Conservation (phyloP, 306 rosid species). For the Begonia fuchsioides region DNA sequence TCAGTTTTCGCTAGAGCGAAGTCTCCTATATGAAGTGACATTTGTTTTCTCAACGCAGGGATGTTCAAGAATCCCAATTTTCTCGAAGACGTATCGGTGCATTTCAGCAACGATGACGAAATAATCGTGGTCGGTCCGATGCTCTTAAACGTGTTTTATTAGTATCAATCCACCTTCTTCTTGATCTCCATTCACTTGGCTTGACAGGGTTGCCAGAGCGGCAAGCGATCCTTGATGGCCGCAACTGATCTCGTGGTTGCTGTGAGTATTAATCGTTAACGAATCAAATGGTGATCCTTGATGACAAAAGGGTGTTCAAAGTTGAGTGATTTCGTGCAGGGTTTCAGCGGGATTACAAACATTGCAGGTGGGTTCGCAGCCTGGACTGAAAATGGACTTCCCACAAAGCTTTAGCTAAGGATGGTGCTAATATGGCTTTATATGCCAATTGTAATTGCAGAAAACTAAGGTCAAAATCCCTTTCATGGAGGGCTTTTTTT, state of each 20-base stretch:
- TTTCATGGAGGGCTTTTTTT: too few species aligned
- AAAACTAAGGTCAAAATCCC: too few species aligned
- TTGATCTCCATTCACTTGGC: neutral
- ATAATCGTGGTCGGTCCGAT: constrained; percentile 56
- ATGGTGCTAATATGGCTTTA: too few species aligned
- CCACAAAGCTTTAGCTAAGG: constrained; percentile 22
- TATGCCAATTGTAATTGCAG: too few species aligned
- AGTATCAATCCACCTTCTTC: neutral
- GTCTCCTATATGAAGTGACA: neutral
- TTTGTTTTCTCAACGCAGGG: constrained; percentile 25
- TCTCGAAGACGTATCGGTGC: constrained; percentile 33
- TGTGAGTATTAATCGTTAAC: constrained; percentile 22
- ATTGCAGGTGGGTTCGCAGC: constrained; percentile 85
- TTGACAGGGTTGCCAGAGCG: constrained; percentile 57
- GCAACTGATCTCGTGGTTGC: constrained; percentile 57
- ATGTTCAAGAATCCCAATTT: constrained; percentile 59
- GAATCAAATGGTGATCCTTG: too few species aligned
- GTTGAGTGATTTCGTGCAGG: constrained; percentile 23
- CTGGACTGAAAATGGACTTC: constrained; percentile 68
- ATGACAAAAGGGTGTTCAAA: neutral
- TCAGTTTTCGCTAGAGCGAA: too few species aligned
- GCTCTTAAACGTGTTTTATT: neutral
- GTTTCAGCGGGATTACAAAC: constrained; percentile 60
- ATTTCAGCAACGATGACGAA: constrained; percentile 59
- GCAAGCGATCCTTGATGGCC: constrained; percentile 76